Base-by-base conservation (phyloP, 768 basidiomycete species). In the Hebeloma cylindrosporum region DNA sequence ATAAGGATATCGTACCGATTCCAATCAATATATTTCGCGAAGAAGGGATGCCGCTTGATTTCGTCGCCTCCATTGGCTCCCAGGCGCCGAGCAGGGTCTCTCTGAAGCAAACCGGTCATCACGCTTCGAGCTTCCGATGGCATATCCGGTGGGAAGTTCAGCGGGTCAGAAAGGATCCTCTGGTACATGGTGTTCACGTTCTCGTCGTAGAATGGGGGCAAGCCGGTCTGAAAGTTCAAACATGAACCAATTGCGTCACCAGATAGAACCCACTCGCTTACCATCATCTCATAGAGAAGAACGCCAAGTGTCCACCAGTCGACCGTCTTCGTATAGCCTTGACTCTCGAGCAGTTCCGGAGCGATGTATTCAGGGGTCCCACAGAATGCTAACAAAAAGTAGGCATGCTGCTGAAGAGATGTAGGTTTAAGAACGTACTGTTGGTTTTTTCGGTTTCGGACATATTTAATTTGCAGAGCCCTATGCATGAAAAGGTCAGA, bases 291-390 rank as follows among this genome's bases (percentile, higher is more conserved):
- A 60, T 92, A 98, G 32, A 98, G 75, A 41, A 99, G 76, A 14
- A 98, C 94, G 26, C 95, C 96, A 3, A 97, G 74, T 1, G 95
- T 98, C 95, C 91, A 94, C 95, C 95, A 99, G 60, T 99, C 95
- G 11, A 99, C 96, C 0, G 95, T 96, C 60, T 94, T 94, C 3
- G 93, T 95, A 68, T 99, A 97, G 1, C 96, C 95, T 59, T 92
- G 88, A 50, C 89, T 96, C 62, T 94, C 92, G 51, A 99, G 79
- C 27, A 99, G 79, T 63, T 99, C 95, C 0, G 95, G 95, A 6
- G 94, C 93, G 58, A 98, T 98, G 67, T 98, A 98, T 64, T 99
- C 95, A 1, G 95, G 95, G 4, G 95, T 99, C 5, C 95, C 95
- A 60, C 95, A 99, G 76, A 99, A 99, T 6, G 93, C 88, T 90